Evolutionary conservation across 306 rosid species (phyloP).

Genomic region (Calophaca sinica): DNA sequence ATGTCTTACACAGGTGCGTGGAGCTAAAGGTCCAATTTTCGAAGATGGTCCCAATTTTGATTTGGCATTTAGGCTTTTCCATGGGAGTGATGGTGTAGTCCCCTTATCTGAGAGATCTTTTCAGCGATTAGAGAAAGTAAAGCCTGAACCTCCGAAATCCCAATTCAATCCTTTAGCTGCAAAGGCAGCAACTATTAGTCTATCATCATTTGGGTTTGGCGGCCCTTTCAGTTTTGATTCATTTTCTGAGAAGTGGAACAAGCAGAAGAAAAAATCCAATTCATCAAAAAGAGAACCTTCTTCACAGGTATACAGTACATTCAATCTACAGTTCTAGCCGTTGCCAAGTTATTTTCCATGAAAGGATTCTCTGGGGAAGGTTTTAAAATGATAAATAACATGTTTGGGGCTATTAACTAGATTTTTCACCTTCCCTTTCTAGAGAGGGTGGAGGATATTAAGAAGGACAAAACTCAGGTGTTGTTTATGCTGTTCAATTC

Average conservation of each 20-base stretch:
- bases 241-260: conserved; percentile 81
- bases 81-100: conserved; percentile 94
- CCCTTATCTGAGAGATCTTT: conserved; percentile 79
- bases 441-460: neutral
- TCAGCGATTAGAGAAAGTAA: conserved; percentile 59
- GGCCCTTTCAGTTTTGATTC: conserved; percentile 88
- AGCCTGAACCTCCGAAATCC: conserved; percentile 56
- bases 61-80: conserved; percentile 92
- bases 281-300: conserved; percentile 78
- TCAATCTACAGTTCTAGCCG: conserved; percentile 25
- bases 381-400: conserved; percentile 5
- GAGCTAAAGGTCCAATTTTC: conserved; percentile 94
- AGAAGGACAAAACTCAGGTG: too few relatives aligned
- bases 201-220: conserved; percentile 93
- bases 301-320: conserved; percentile 64
- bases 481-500: too few relatives aligned
- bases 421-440: neutral
- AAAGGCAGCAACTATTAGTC: conserved; percentile 95
- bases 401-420: conserved; percentile 14
- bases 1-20: conserved; percentile 65
- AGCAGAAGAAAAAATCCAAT: conserved; percentile 72
- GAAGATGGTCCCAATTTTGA: conserved; percentile 99
- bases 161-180: conserved; percentile 96
- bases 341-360: conserved; percentile 2
- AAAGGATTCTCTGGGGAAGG: conserved; percentile 6